Percentiles rank a stretch among this genome's conserved stretches.
phyloP scores from a whole-genome alignment of 345 rosid species.

The Zanthoxylum bungeanum region DNA sequence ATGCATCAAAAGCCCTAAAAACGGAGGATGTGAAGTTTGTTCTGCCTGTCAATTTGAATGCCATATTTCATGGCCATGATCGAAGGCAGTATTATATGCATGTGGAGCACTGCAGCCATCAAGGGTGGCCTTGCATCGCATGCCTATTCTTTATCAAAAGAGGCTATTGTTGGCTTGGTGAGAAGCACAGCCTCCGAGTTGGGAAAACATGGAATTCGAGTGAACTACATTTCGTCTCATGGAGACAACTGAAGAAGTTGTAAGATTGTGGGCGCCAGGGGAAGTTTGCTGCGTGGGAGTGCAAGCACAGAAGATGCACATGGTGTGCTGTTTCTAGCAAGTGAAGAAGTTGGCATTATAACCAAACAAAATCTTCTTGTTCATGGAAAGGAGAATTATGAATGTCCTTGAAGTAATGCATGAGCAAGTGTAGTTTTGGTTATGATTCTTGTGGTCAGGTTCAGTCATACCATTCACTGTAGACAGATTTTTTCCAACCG shows the following conservation, averaged over 20 bases:
- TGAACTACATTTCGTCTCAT: slow-evolving; percentile 85
- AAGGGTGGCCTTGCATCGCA: slow-evolving; percentile 85
- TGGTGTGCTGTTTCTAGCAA: slow-evolving; percentile 69
- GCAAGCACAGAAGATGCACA: slow-evolving; percentile 58
- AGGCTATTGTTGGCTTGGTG: slow-evolving; percentile 55
- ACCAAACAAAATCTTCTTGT: slow-evolving; percentile 75
- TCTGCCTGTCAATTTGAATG: slow-evolving; percentile 55
- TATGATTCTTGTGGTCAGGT: neutral
- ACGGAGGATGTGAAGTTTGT: slow-evolving; percentile 41
- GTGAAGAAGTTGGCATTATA: slow-evolving; percentile 57
- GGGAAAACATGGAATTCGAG: slow-evolving; percentile 65
- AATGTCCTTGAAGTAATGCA: neutral
- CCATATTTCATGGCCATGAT: slow-evolving; percentile 74
- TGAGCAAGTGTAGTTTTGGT: neutral
- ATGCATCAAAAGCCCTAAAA: slow-evolving; percentile 51
- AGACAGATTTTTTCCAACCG: neutral
- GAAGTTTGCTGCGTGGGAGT: slow-evolving; percentile 60
- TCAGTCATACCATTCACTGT: neutral
- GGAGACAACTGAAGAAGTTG: slow-evolving; percentile 51
- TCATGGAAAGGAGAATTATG: slow-evolving; percentile 33
- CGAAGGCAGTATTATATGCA: slow-evolving; percentile 72
- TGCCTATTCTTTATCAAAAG: slow-evolving; percentile 65
- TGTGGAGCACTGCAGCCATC: slow-evolving; percentile 68
- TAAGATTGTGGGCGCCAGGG: slow-evolving; percentile 47
- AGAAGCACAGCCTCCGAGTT: slow-evolving; percentile 69